A percentile compares a stretch with the other conserved stretches of the same genome.
Conservation (phyloP, 169 alveolate genomes). For the Plasmodium ovale region DNA sequence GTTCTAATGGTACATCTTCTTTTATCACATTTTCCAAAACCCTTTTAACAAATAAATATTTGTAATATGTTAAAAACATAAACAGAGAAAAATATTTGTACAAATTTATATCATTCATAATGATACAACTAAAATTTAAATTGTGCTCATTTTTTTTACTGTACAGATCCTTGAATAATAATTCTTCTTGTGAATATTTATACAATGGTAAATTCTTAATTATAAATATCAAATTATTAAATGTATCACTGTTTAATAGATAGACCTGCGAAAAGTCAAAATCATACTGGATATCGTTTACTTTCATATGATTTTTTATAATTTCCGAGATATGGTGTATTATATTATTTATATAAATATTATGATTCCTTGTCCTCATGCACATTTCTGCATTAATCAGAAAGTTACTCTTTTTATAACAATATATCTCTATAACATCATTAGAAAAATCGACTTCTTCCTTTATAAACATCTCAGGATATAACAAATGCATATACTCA, state of each 20-base stretch:
- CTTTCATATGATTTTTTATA: conserved; percentile 48
- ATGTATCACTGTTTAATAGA: conserved; percentile 33
- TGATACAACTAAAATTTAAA: conserved; percentile 44
- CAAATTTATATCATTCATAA: conserved; percentile 63
- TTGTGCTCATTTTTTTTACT: conserved; percentile 50
- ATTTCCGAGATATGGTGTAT: conserved; percentile 33
- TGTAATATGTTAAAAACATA: conserved; percentile 68
- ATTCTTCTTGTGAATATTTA: conserved; percentile 55
- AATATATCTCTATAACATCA: conserved; percentile 19
- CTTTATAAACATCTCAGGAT: conserved; percentile 61
- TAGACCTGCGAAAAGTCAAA: conserved; percentile 11
- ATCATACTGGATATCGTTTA: conserved; percentile 25
- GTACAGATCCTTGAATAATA: conserved; percentile 60
- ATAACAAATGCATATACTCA: conserved; percentile 59
- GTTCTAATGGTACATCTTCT: neutral
- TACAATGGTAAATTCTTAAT: conserved; percentile 65
- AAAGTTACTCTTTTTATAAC: conserved; percentile 29
- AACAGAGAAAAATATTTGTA: conserved; percentile 55
- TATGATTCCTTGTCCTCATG: conserved; percentile 46
- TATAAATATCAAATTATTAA: conserved; percentile 51
- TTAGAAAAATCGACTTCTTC: conserved; percentile 34
- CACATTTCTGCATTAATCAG: conserved; percentile 40
- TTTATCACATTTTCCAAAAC: conserved; percentile 12
- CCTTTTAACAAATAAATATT: conserved; percentile 26
- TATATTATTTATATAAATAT: conserved; percentile 18